Conservation (phyloP, 1,284 basidiomycete species). For the Anthracocystis walkeri region DNA sequence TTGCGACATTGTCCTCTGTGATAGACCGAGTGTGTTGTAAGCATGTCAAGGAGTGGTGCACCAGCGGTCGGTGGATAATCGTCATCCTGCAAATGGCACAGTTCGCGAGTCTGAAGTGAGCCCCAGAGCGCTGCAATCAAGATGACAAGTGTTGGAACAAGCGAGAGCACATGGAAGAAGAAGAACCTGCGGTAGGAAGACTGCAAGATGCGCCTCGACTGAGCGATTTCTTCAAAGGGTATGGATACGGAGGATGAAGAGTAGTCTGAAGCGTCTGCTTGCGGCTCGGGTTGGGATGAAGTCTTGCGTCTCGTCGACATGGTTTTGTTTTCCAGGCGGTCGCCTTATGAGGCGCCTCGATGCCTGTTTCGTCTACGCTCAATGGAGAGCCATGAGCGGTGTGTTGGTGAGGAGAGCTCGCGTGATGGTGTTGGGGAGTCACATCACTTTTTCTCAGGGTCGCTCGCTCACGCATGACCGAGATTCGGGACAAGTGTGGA, state of each 20-base stretch:
- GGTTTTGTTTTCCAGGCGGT: neutral
- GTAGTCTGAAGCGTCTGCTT: constrained; percentile 17
- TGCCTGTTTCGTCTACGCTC: neutral
- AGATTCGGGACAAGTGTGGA: too few relatives aligned
- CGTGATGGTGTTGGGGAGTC: constrained; percentile 1
- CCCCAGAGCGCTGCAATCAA: constrained; percentile 24
- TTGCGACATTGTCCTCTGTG: constrained; percentile 32
- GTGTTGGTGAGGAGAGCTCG: neutral
- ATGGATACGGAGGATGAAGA: constrained; percentile 28
- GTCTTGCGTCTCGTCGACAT: constrained; percentile 9
- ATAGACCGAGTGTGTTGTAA: constrained; percentile 23
- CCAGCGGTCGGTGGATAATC: neutral
- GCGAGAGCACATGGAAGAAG: constrained; percentile 24
- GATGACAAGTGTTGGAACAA: constrained; percentile 28
- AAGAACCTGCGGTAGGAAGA: constrained; percentile 38
- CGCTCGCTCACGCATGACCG: neutral
- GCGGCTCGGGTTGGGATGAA: neutral
- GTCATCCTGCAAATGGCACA: constrained; percentile 34
- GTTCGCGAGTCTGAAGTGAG: constrained; percentile 25
- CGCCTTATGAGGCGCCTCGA: neutral
- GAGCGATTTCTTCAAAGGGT: constrained; percentile 16
- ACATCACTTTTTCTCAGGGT: neutral
- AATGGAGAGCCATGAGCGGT: neutral
- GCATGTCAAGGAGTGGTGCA: neutral
- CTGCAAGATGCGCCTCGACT: constrained; percentile 18